Conservation (phyloP, 129 eudicot species). For the Pseudognaphalium luteoalbum region DNA sequence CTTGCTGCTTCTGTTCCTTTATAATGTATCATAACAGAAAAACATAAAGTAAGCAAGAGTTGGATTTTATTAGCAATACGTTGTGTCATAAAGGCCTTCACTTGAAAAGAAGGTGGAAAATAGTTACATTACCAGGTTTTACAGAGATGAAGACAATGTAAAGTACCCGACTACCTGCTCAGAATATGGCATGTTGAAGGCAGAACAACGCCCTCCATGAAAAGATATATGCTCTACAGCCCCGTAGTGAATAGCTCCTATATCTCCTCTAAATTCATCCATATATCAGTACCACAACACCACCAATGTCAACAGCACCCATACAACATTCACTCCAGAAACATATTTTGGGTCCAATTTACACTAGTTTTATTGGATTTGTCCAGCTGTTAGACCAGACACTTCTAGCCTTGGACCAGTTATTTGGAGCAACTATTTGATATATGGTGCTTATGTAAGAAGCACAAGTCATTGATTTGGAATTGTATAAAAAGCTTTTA, state of each 20-base stretch:
- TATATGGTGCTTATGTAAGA: not conserved
- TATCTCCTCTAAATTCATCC: not conserved
- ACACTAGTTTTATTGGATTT: no score
- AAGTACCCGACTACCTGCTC: not conserved
- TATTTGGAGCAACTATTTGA: not conserved
- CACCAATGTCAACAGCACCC: no score
- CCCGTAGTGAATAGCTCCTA: not conserved
- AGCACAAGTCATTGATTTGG: not conserved
- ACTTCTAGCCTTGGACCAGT: not conserved
- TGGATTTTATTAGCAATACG: not conserved
- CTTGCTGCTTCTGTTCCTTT: no score
- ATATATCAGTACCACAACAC: no score
- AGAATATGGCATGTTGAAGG: not conserved
- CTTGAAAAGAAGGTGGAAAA: not conserved
- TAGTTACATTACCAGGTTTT: no score
- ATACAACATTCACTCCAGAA: no score
- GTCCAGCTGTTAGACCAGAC: no score
- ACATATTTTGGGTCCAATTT: no score
- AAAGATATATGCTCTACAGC: not conserved
- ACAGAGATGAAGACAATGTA: not conserved
- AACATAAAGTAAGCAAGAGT: not conserved
- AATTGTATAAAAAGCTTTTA: not conserved
- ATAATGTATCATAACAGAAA: not conserved
- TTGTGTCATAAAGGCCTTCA: not conserved
- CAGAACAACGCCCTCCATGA: not conserved